phyloP scores from a whole-genome alignment of 208 protist genomes.

The Trypanosomatidae sp. region DNA sequence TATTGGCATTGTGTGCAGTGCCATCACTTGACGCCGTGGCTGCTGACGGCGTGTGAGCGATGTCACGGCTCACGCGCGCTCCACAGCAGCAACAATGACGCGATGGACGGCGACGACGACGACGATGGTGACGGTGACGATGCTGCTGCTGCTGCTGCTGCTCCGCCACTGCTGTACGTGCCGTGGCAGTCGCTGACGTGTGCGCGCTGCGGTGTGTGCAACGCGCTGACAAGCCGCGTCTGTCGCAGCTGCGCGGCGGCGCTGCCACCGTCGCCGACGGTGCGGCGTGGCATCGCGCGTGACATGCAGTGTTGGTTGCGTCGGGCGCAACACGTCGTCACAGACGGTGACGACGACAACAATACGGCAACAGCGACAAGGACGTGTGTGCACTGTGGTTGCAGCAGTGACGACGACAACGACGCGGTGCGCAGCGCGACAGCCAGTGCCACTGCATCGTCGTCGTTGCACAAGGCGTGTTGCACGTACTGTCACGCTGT shows the following conservation, averaged over 20 bases:
- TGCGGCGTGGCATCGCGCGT: background rate
- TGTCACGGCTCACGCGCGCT: constrained; percentile 3
- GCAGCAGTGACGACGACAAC: no score
- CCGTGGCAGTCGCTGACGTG: constrained; percentile 6
- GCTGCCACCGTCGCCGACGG: background rate
- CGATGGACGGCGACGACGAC: no score
- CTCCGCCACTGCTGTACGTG: background rate
- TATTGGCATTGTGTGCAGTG: constrained; percentile 36
- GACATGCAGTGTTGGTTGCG: background rate
- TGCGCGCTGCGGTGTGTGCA: constrained; percentile 9
- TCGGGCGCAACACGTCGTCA: no score
- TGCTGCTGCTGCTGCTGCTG: no score
- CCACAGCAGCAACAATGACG: no score
- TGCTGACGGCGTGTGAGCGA: constrained; percentile 16
- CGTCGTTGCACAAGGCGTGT: background rate
- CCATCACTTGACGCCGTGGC: constrained; percentile 16
- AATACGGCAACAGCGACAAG: no score
- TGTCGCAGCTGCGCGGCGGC: background rate
- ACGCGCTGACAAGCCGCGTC: background rate
- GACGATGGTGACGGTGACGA: no score
- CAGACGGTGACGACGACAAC: no score
- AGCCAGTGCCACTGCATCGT: no score
- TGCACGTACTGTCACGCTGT: constrained; percentile 1
- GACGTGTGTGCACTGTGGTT: no score
- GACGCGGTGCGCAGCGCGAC: no score